Conservation (phyloP, 768 basidiomycete species). For the Grammothele lineata region DNA sequence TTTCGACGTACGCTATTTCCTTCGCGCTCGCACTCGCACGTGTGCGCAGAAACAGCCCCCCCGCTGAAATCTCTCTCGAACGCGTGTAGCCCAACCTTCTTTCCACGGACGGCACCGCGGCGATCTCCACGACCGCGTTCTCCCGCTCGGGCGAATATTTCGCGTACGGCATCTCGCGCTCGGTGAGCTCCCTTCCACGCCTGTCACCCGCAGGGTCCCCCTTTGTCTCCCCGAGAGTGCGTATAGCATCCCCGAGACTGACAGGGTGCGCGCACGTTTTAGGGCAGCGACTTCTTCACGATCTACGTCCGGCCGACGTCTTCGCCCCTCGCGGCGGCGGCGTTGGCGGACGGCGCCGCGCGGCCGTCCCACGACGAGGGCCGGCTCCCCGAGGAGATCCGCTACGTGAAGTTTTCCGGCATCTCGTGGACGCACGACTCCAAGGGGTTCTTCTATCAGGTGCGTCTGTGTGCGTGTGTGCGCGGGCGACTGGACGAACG, state of each 20-base stretch:
- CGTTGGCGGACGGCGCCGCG: constrained; percentile 25
- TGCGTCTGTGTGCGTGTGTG: constrained; percentile 24
- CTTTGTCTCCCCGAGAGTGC: too few relatives aligned
- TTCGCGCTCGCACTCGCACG: not conserved
- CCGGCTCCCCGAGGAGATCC: constrained; percentile 60
- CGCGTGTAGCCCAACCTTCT: constrained; percentile 59
- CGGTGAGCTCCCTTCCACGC: constrained; percentile 38
- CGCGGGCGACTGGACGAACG: too few relatives aligned
- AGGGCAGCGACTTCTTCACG: constrained; percentile 75
- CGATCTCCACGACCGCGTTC: constrained; percentile 55
- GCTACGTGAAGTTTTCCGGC: constrained; percentile 72
- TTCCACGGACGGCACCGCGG: constrained; percentile 66
- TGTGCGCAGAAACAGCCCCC: not conserved
- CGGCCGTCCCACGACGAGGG: constrained; percentile 38
- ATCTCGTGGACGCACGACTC: constrained; percentile 75
- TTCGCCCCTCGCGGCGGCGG: constrained; percentile 43
- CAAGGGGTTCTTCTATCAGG: constrained; percentile 84
- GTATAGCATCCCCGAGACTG: too few relatives aligned
- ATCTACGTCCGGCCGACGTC: constrained; percentile 64
- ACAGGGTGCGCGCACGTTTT: too few relatives aligned
- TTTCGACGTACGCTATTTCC: constrained; percentile 55
- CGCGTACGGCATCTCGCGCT: constrained; percentile 73
- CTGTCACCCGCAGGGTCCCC: not conserved
- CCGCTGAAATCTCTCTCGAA: too few relatives aligned
- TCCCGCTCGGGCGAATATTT: constrained; percentile 64